phyloP scores from a whole-genome alignment of 1,284 basidiomycete species.

The Boletellus deceptivus region DNA sequence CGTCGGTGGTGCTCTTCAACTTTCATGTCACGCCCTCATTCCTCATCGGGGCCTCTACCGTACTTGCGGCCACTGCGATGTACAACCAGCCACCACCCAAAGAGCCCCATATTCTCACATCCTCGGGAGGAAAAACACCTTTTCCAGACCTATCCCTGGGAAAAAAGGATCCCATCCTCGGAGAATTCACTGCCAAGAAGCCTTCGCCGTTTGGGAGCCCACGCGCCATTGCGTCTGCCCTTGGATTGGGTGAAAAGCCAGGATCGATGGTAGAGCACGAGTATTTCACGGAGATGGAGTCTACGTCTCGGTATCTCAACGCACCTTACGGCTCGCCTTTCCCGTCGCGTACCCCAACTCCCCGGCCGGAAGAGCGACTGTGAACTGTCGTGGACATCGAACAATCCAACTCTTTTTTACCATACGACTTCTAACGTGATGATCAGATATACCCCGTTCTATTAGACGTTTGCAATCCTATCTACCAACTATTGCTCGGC shows the following conservation, averaged over 20 bases:
- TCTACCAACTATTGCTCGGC: slow-evolving; percentile 36
- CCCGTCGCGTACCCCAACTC: slow-evolving; percentile 58
- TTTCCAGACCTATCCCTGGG: slow-evolving; percentile 54
- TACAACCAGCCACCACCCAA: slow-evolving; percentile 67
- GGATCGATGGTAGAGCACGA: slow-evolving; percentile 31
- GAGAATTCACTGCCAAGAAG: slow-evolving; percentile 50
- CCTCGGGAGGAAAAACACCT: slow-evolving; percentile 36
- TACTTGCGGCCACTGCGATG: slow-evolving; percentile 87
- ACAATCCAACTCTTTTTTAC: slow-evolving; percentile 24
- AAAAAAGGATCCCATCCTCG: slow-evolving; percentile 55
- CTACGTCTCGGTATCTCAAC: slow-evolving; percentile 55
- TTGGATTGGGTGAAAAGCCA: slow-evolving; percentile 41
- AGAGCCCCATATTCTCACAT: slow-evolving; percentile 42
- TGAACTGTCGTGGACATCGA: slow-evolving; percentile 20
- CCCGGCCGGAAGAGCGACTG: slow-evolving; percentile 35
- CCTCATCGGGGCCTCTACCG: slow-evolving; percentile 79
- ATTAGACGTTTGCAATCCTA: slow-evolving; percentile 34
- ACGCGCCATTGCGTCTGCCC: slow-evolving; percentile 45
- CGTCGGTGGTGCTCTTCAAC: slow-evolving; percentile 86
- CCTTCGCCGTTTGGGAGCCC: slow-evolving; percentile 52
- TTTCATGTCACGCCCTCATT: slow-evolving; percentile 87
- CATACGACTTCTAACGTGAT: slow-evolving; percentile 36
- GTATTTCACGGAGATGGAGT: slow-evolving; percentile 48
- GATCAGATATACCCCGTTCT: slow-evolving; percentile 36
- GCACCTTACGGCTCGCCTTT: slow-evolving; percentile 68